A percentile compares a stretch with the other conserved stretches of the same genome.
These are phyloP conservation scores for Thalassiosira hispida DNA, from an alignment of 352 stramenopile genomes.

Conservation along the genomic window DNA sequence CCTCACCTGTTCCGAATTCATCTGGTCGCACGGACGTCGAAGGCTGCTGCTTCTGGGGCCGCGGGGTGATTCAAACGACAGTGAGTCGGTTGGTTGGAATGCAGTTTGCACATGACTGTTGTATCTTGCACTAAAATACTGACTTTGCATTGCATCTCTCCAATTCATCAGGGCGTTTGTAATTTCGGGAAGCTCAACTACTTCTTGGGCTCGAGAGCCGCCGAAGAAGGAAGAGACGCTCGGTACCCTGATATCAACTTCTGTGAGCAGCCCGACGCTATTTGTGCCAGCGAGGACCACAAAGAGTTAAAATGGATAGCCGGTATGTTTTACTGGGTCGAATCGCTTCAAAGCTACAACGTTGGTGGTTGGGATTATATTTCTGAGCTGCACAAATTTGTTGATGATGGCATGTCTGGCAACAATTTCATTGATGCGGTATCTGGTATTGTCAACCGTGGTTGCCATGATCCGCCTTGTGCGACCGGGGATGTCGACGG, in stretches of 20 bases:
- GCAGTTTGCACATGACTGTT: not conserved
- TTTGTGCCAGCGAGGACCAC: constrained; percentile 50
- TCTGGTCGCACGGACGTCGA: constrained; percentile 58
- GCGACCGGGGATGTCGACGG: constrained; percentile 42
- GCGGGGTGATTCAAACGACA: constrained; percentile 20
- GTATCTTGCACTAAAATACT: too few relatives aligned
- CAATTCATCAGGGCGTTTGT: constrained; percentile 29
- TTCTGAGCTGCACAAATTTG: constrained; percentile 57
- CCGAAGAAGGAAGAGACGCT: constrained; percentile 34
- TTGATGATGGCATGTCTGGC: constrained; percentile 57
- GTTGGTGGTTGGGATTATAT: constrained; percentile 58
- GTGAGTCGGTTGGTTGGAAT: not conserved
- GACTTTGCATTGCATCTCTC: not conserved
- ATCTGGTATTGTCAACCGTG: constrained; percentile 59
- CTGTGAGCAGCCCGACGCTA: constrained; percentile 50
- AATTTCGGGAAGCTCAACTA: constrained; percentile 69
- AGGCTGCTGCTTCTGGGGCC: constrained; percentile 53
- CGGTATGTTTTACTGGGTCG: constrained; percentile 67
- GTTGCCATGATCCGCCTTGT: constrained; percentile 55
- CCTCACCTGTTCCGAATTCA: constrained; percentile 18
- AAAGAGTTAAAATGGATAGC: constrained; percentile 67
- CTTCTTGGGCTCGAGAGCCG: constrained; percentile 25
- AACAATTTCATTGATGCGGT: constrained; percentile 67
- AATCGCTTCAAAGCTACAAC: constrained; percentile 52
- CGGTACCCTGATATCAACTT: constrained; percentile 53